Base-by-base conservation (phyloP, 2,329 filamentous ascomycete species). In the Diaporthe capsici region DNA sequence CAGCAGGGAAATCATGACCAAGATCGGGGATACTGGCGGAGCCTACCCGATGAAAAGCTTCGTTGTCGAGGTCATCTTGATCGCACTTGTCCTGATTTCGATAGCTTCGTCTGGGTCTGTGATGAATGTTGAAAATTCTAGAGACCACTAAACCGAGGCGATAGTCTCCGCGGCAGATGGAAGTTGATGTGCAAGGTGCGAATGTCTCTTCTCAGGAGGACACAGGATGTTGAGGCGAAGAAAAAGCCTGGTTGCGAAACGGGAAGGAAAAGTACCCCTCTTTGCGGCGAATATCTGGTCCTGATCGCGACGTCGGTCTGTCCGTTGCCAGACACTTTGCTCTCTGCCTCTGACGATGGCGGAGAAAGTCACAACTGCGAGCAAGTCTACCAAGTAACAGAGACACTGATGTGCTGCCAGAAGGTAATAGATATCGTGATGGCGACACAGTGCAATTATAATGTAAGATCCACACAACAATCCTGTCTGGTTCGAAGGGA, bases 11-110 rank as follows among this genome's bases (percentile, higher is more conserved):
- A 61, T 73, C 71, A 55, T 39, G 55, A n/a, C 20, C 25, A 39
- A 57, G 49, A 28, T 49, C n/a, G 49, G 49, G 15, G 20, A 17
- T 71, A 47, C 51, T 61, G 20, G 31, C 72, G 77, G 49, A 28
- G 65, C 93, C 88, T 90, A 98, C 95, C 95, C 95, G 85, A 98
- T 95, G 85, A 98, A 98, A 81, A 98, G 91, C 87, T 98, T 98
- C 76, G 95, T 93, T 34, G 75, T 76, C n/a, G 75, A 76, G 49
- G 73, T 72, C 96, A 98, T 98, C 78, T 81, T 88, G 84, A 82
- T 84, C 80, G 80, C 78, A 79, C 76, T 75, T 61, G 75, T 65
- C 34, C 37, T 28, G 49, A n/a, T 72, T 63, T 31, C 47, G 71
- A 74, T 74, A 68, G 63, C n/a, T 55, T 37, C 51, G 47, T 72